Conservation (phyloP, 1,284 basidiomycete genomes). For the Austropuccinia psidii region DNA sequence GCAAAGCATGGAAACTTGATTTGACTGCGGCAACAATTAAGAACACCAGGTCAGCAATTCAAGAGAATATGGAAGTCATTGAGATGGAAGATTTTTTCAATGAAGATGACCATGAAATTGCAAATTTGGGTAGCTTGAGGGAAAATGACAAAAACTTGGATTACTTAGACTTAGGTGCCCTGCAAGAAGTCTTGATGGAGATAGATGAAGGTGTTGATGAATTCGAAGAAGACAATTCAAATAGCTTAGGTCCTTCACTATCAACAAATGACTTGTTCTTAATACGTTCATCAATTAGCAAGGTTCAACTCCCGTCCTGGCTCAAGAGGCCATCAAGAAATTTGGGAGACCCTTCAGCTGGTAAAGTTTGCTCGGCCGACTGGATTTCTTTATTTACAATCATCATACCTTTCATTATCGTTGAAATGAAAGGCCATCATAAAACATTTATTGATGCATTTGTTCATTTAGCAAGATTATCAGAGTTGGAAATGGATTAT, state of each 20-base stretch:
- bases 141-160: background rate
- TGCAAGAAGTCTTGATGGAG: constrained; percentile 14
- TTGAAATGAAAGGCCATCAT: background rate
- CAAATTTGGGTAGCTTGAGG: background rate
- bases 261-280: background rate
- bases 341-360: constrained; percentile 5
- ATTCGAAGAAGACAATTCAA: background rate
- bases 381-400: constrained; percentile 5
- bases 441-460: background rate
- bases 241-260: background rate
- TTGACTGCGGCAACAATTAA: background rate
- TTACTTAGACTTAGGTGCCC: background rate
- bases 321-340: background rate
- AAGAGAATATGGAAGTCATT: too few species aligned
- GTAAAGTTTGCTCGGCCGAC: constrained; percentile 4
- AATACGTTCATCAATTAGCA: background rate
- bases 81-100: background rate
- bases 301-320: background rate
- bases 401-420: constrained; percentile 3
- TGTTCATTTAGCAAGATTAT: constrained; percentile 7
- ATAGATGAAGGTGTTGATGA: background rate
- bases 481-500: constrained; percentile 7
- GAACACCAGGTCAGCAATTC: too few species aligned
- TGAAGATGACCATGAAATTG: background rate
- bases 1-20: background rate